These are phyloP conservation scores for Puccinia brachypodii DNA, from an alignment of 1,284 basidiomycete genomes.

Conservation along the genomic window DNA sequence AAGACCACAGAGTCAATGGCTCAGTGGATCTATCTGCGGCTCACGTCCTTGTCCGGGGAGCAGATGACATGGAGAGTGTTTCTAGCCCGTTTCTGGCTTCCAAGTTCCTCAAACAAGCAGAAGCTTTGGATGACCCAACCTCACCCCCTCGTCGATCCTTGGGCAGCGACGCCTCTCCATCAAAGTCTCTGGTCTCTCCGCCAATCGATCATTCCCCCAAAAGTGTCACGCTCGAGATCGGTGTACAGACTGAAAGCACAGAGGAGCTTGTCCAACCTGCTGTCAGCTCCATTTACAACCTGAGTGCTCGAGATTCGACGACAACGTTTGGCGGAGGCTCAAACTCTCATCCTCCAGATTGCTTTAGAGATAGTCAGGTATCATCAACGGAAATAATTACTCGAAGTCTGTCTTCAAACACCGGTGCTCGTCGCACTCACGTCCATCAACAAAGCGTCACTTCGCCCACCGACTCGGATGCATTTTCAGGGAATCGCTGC, in stretches of 20 bases:
- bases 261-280: not conserved
- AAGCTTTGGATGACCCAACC: not conserved
- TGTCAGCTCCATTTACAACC: not conserved
- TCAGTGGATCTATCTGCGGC: constrained; percentile 14
- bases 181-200: not conserved
- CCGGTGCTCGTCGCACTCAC: constrained; percentile 54
- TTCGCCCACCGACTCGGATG: constrained; percentile 25
- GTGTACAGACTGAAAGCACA: constrained; percentile 35
- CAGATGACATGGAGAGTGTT: constrained; percentile 33
- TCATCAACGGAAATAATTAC: constrained; percentile 52
- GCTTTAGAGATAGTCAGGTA: not conserved
- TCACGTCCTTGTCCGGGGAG: not conserved
- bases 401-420: constrained; percentile 58
- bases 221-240: constrained; percentile 26
- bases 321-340: constrained; percentile 30
- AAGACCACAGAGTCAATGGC: not conserved
- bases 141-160: not conserved
- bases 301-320: constrained; percentile 29
- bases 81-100: not conserved
- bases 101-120: not conserved
- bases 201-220: not conserved
- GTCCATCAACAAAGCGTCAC: not conserved
- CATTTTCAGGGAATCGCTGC: constrained; percentile 24
- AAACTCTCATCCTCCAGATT: not conserved
- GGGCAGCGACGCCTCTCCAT: not conserved